Conservation (phyloP, 331 rosid genomes). For the Prunus yedoensis region DNA sequence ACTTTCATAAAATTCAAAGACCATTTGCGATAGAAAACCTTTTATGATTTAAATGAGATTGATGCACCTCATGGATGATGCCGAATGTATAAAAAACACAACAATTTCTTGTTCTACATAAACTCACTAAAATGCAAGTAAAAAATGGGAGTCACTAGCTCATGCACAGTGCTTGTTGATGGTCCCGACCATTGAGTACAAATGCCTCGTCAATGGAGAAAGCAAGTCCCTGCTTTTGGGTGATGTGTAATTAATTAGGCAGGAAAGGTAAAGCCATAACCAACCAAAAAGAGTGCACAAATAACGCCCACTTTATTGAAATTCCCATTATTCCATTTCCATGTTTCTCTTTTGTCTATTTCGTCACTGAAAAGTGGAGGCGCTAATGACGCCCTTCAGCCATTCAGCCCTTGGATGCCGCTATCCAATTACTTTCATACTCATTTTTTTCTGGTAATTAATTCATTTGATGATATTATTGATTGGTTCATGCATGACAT, state of each 20-base stretch:
- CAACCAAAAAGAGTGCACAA: slow-evolving; percentile 21
- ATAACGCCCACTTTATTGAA: slow-evolving; percentile 12
- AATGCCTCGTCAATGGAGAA: slow-evolving; percentile 27
- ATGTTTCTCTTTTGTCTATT: background rate
- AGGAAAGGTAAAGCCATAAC: background rate
- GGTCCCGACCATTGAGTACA: slow-evolving; percentile 29
- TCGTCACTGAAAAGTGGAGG: slow-evolving; percentile 35
- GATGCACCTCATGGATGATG: too few relatives aligned
- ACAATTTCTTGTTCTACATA: too few relatives aligned
- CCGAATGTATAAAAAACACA: too few relatives aligned
- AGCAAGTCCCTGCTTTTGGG: slow-evolving; percentile 31
- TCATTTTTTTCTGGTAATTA: background rate
- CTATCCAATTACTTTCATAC: slow-evolving; percentile 37
- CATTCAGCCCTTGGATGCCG: slow-evolving; percentile 43
- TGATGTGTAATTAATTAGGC: slow-evolving; percentile 1
- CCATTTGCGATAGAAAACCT: too few relatives aligned
- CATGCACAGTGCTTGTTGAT: slow-evolving; percentile 22
- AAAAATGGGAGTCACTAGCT: too few relatives aligned
- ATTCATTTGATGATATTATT: background rate
- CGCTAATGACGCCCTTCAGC: slow-evolving; percentile 53
- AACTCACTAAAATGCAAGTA: too few relatives aligned
- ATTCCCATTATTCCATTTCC: slow-evolving; percentile 15
- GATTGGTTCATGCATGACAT: background rate
- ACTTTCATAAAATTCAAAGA: too few relatives aligned
- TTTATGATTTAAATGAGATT: too few relatives aligned